These are phyloP conservation scores for Tarenaya hassleriana DNA, from an alignment of 345 rosid species.

Conservation along the genomic window DNA sequence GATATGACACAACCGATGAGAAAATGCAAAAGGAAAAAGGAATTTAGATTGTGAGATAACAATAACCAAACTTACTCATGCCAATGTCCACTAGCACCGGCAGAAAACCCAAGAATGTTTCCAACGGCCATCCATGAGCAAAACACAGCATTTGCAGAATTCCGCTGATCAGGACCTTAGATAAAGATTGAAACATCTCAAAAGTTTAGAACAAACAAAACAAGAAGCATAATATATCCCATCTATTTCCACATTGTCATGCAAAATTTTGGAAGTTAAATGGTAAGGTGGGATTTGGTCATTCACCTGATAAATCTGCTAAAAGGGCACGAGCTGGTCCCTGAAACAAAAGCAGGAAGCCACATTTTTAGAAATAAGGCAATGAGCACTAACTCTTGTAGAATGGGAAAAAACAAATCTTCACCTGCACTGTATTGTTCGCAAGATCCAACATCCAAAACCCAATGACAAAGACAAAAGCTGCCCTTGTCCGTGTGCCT, in stretches of 20 bases:
- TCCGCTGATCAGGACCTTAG: conserved; percentile 88
- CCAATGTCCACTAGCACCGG: conserved; percentile 94
- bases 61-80: conserved; percentile 59
- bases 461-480: conserved; percentile 77
- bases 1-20: conserved; percentile 10
- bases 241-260: conserved; percentile 3
- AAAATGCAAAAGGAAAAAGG: conserved; percentile 17
- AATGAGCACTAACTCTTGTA: conserved; percentile 10
- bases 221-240: conserved; percentile 9
- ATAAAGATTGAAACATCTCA: conserved; percentile 16
- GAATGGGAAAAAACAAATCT: not conserved
- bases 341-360: conserved; percentile 33
- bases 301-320: conserved; percentile 79
- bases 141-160: conserved; percentile 88
- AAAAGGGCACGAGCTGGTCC: conserved; percentile 99
- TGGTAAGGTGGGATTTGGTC: conserved; percentile 9
- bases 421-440: conserved; percentile 92
- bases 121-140: conserved; percentile 99
- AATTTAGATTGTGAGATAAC: conserved; percentile 11
- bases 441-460: conserved; percentile 99
- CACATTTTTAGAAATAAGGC: conserved; percentile 12
- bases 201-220: conserved; percentile 11
- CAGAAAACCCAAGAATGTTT: conserved; percentile 91
- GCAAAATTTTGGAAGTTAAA: not conserved
- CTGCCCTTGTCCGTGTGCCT: conserved; percentile 83